Evolutionary conservation across 2,329 filamentous ascomycete genomes (phyloP).

Genomic region (Polytolypa hystricis): DNA sequence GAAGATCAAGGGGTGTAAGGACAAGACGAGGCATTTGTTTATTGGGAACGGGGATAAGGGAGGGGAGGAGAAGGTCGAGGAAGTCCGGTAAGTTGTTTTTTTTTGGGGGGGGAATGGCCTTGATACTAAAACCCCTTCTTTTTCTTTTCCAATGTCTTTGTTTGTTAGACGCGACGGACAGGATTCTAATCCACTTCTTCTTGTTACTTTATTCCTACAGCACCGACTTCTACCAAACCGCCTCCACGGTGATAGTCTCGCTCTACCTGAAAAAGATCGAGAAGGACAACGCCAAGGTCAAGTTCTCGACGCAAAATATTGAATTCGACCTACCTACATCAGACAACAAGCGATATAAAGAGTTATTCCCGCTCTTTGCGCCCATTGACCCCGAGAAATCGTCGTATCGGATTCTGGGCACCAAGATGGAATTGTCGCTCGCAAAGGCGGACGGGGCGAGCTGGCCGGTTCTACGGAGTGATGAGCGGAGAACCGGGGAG

Average conservation of each 20-base stretch:
- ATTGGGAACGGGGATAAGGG: slow-evolving; percentile 57
- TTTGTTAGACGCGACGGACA: too few species aligned
- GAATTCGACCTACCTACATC: slow-evolving; percentile 74
- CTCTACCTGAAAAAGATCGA: slow-evolving; percentile 97
- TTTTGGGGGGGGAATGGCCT: too few species aligned
- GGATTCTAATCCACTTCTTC: not conserved
- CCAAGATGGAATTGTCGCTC: slow-evolving; percentile 74
- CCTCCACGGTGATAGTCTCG: slow-evolving; percentile 71
- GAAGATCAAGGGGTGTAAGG: slow-evolving; percentile 84
- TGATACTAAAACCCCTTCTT: not conserved
- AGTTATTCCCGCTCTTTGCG: slow-evolving; percentile 63
- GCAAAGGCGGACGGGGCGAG: slow-evolving; percentile 62
- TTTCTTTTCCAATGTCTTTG: too few species aligned
- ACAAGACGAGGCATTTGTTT: slow-evolving; percentile 72
- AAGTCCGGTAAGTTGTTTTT: slow-evolving; percentile 52
- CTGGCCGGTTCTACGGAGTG: slow-evolving; percentile 75
- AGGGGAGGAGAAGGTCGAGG: slow-evolving; percentile 65
- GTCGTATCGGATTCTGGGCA: slow-evolving; percentile 70
- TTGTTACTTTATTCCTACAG: slow-evolving; percentile 36
- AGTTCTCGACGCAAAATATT: slow-evolving; percentile 53
- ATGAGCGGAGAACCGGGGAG: slow-evolving; percentile 62
- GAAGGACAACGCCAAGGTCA: slow-evolving; percentile 63
- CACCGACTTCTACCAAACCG: slow-evolving; percentile 91
- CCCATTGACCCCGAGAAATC: slow-evolving; percentile 65
- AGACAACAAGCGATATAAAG: slow-evolving; percentile 72